Percentiles rank a stretch among this genome's conserved stretches.
These are phyloP conservation scores for Tricholoma sp. DNA, from an alignment of 768 basidiomycete species.

Conservation along the genomic window DNA sequence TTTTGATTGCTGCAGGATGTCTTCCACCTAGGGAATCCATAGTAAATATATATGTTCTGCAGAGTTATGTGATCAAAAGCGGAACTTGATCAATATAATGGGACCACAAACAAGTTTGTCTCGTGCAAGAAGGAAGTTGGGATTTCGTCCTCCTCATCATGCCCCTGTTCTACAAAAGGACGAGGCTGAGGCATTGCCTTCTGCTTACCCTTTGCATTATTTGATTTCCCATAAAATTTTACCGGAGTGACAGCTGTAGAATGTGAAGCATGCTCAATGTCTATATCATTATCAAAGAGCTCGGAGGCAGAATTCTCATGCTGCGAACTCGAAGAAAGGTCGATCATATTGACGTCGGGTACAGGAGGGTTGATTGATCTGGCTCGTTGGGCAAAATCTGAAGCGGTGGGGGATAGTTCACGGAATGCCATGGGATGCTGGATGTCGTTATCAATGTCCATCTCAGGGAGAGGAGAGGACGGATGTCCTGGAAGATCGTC, in stretches of 20 bases:
- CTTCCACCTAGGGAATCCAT: slow-evolving; percentile 81
- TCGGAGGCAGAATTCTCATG: background rate
- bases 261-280: background rate
- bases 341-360: slow-evolving; percentile 9
- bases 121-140: background rate
- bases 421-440: background rate
- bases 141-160: slow-evolving; percentile 9
- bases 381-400: slow-evolving; percentile 2
- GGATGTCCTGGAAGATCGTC: background rate
- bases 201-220: slow-evolving; percentile 16
- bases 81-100: background rate
- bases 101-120: background rate
- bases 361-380: background rate
- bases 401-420: slow-evolving; percentile 6
- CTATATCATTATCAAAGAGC: slow-evolving; percentile 1
- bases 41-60: slow-evolving; percentile 76
- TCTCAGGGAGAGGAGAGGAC: slow-evolving; percentile 4
- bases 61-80: background rate
- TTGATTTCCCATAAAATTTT: slow-evolving; percentile 9
- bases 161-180: slow-evolving; percentile 8
- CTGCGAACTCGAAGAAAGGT: slow-evolving; percentile 4
- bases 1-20: slow-evolving; percentile 62
- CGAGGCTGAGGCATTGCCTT: slow-evolving; percentile 7
- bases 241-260: slow-evolving; percentile 2
- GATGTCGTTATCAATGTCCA: slow-evolving; percentile 12